Conservation (phyloP, 345 rosid genomes). For the Excoecaria agallocha region DNA sequence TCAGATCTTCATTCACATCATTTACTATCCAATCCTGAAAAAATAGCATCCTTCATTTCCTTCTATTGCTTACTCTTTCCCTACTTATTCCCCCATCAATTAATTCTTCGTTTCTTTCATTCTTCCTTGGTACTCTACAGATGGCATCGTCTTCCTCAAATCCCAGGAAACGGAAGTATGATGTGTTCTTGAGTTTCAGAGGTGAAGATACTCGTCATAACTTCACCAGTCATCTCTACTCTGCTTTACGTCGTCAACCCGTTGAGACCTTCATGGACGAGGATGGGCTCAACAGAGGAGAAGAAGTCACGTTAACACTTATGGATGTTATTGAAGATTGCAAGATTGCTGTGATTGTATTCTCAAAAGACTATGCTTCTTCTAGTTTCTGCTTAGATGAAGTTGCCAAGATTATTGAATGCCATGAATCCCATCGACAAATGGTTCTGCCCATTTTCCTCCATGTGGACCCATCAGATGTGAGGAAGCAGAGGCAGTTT, state of each 20-base stretch:
- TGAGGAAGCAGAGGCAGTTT: background rate
- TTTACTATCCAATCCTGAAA: too few species aligned
- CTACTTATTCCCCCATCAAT: too few species aligned
- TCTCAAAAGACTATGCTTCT: constrained; percentile 9
- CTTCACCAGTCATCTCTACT: constrained; percentile 13
- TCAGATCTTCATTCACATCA: too few species aligned
- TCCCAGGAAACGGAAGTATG: constrained; percentile 8
- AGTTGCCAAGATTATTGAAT: constrained; percentile 1
- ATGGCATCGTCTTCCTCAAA: constrained; percentile 6
- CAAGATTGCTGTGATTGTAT: background rate
- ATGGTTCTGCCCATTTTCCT: constrained; percentile 4
- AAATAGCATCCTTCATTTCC: too few species aligned
- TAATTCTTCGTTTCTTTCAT: too few species aligned
- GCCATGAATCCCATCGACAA: background rate
- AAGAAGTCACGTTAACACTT: background rate
- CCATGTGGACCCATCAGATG: constrained; percentile 10
- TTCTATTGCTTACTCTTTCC: too few species aligned
- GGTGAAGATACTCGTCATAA: constrained; percentile 21
- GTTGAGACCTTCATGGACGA: constrained; percentile 10
- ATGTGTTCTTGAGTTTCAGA: constrained; percentile 24
- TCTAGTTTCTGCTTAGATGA: constrained; percentile 17
- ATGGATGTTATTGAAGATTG: constrained; percentile 1
- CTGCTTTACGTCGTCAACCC: constrained; percentile 5
- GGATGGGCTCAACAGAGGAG: background rate
- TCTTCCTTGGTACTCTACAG: background rate